Base-by-base conservation (phyloP, 495 filamentous ascomycete species). In the Mytilinidion resinicola region DNA sequence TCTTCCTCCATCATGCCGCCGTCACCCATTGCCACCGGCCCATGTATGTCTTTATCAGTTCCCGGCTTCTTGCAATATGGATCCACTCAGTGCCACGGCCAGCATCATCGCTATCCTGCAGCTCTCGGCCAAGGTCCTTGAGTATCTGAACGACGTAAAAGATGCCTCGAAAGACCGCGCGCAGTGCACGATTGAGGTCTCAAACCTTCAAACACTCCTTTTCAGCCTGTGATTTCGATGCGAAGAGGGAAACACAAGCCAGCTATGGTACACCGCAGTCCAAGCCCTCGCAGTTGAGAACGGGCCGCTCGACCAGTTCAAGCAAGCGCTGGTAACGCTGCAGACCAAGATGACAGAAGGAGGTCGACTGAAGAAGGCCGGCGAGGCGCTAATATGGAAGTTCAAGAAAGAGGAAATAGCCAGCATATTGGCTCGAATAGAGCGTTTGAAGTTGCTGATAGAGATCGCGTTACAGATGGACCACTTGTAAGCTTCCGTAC, bases 91-190 rank as follows among this genome's bases (percentile, higher is more conserved):
- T 41, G 20, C 56, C 17, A 67, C 64, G 17, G 70, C 69, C 36
- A 67, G 69, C 60, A 66, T 72, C 35, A 59, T 70, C 37, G 51
- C 67, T 42, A 30, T 73, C 34, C 43, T 73, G 1, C 53, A 69
- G 25, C 57, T 66, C 50, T 57, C 59, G 34, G 41, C n/a, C 30
- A 69, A 68, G 44, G 61, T 62, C 1, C 51, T 70, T 30, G 44
- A 41, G 35, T 72, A 73, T 47, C 55, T 71, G 9, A 67, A 58
- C 47, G 54, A 70, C 38, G 63, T 71, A 17, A 73, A 62, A 57
- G 61, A 69, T 55, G 68, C 68, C 14, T 53, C 66, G 11, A 68
- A 63, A 60, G 71, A 72, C 10, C 59, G 62, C 38, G 47, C 41
- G 33, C 36, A 50, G 46, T 65, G 63, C 43, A 44, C 60, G 2